Base-by-base conservation (phyloP, 1,284 basidiomycete species). In the Coniferiporia weirii region DNA sequence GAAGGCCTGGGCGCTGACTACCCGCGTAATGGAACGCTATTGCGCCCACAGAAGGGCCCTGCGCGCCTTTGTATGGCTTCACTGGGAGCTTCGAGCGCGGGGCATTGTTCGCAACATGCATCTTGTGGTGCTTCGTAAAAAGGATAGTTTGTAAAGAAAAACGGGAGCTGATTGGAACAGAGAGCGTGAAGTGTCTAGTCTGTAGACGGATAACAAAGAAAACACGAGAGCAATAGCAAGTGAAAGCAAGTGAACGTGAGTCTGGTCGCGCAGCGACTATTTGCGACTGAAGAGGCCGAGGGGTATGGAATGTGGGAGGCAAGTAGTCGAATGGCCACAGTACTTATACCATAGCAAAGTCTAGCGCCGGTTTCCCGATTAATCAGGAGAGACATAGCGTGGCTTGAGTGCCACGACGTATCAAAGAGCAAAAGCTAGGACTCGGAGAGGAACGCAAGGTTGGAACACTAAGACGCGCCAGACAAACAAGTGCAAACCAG, bases 211-310 rank as follows among this genome's bases (percentile, higher is more conserved):
- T 8, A 46, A 10, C n/a, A 40, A 27, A 54, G 32, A 9, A 40
- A 20, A 4, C 38, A 7, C 15, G 22, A 48, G 13, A 22, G 22
- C 35, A 17, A 47, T 38, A 54, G 5, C 8, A 52, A 40, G 40
- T 17, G n/a, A 36, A 20, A 27, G 49, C 44, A 40, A 56, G 46
- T 40, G 7, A n/a, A 13, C 22, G 17, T 15, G 35, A 5, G n/a
- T 13, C 40, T 43, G 10, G 47, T 56, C 55, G 55, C 46, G 13
- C 55, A 56, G 55, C 55, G 55, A 56, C 55, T 49, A n/a, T n/a
- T 54, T 35, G 53, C 27, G n/a, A n/a, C 27, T 34, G 20, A 35
- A 46, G 22, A 15, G 44, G 46, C 17, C 27, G 43, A 19, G 15
- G 40, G 2, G n/a, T 2, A 48, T 48, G 47, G 47, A 20, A 27